Evolutionary conservation across 345 rosid genomes (phyloP), one percentile per base, ranked within the genome.

Genomic region (Euphorbia peplus): DNA sequence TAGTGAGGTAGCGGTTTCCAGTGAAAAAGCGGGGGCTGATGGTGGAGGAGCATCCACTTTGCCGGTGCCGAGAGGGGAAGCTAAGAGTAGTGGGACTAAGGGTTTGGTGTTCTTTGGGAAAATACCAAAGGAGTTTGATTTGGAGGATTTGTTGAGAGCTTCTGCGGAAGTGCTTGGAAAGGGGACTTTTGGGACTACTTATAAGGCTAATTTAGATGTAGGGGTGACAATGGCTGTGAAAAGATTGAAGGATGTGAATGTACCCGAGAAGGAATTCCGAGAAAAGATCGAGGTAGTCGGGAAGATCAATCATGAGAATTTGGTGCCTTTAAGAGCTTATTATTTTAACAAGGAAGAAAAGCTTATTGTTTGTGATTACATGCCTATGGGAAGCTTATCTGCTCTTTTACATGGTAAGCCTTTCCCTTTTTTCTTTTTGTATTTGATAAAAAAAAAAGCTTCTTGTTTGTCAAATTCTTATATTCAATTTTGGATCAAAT

Each of bases 161-260:
- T 83, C 86, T 3, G 86, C 86, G 8, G 86, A 83, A 68, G 86
- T 83, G 11, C 65, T 83, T 66, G 86, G 86, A 57, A 83, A 75
- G 53, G 86, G 86, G 69, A 83, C 86, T 28, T 83, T 79, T 44
- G 83, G 86, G 68, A 83, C 86, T 25, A 72, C 86, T n/a, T 83
- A 83, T 66, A 83, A 83, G 82, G 86, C 86, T 9, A 72, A 66
- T 1, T 46, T 83, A 63, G 86, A 80, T 18, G 44, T 46, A 55
- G 78, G 82, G 8, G 3, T 61, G 70, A 71, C 70, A 11, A 77
- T 83, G 72, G 86, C 83, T 2, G 82, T 83, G 68, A 83, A 83
- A 83, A 73, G 83, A 70, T 47, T 83, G 78, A 83, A 79, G 83
- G 86, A 83, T 14, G 78, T 77, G 53, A 50, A 51, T 4, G 80